Conservation (phyloP, 805 yeast genomes). For the Lachancea meyersii region DNA sequence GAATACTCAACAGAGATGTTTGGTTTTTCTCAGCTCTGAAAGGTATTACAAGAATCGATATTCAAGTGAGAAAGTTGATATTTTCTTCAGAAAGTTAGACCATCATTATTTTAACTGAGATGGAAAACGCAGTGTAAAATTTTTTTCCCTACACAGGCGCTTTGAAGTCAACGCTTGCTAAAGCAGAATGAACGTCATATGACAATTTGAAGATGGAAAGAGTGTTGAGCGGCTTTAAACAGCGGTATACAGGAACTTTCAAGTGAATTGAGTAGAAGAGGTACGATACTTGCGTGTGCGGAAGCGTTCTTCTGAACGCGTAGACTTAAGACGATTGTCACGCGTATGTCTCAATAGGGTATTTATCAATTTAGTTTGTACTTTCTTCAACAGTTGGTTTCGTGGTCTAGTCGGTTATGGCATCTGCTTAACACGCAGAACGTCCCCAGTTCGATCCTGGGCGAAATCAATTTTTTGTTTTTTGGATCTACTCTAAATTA, state of each 20-base stretch:
- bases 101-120: too few relatives aligned
- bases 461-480: conserved; percentile 71
- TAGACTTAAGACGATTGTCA: too few relatives aligned
- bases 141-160: background rate
- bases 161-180: background rate
- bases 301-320: too few relatives aligned
- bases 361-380: too few relatives aligned
- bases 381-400: conserved; percentile 44
- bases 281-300: too few relatives aligned
- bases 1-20: too few relatives aligned
- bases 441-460: conserved; percentile 99
- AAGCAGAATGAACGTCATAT: background rate
- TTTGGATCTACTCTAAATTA: background rate
- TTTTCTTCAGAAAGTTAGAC: background rate
- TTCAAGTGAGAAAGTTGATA: background rate
- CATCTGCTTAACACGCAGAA: conserved; percentile 99
- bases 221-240: too few relatives aligned
- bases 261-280: too few relatives aligned
- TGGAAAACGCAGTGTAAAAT: conserved; percentile 2
- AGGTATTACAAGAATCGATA: too few relatives aligned
- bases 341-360: too few relatives aligned
- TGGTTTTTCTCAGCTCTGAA: too few relatives aligned
- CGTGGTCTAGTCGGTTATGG: conserved; percentile 99
- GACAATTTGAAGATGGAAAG: background rate
- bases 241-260: too few relatives aligned